These are phyloP conservation scores for Stromatinia cepivora DNA, from an alignment of 2,329 filamentous ascomycete species.

Conservation along the genomic window DNA sequence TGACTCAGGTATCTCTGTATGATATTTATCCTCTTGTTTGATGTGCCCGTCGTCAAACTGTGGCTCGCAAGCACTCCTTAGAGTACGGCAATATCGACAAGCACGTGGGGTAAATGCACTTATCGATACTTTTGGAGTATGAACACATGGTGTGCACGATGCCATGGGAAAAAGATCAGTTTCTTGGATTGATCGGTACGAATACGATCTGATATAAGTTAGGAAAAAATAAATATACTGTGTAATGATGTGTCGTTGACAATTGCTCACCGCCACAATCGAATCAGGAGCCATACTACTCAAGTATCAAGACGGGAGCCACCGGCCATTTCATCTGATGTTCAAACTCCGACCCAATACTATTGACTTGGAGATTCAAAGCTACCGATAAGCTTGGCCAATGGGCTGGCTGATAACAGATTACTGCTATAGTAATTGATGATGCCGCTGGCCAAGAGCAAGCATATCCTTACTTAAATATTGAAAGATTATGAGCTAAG, in stretches of 20 bases:
- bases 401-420: background rate
- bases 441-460: background rate
- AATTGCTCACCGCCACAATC: background rate
- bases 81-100: background rate
- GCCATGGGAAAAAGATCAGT: background rate
- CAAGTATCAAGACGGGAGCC: background rate
- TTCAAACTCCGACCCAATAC: background rate
- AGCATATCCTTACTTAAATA: conserved; percentile 10
- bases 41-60: background rate
- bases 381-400: background rate
- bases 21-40: background rate
- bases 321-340: conserved; percentile 1
- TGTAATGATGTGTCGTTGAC: background rate
- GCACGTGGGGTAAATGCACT: background rate
- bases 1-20: background rate
- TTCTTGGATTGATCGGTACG: background rate
- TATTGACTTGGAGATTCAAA: background rate
- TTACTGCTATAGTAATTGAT: background rate
- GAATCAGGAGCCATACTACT: background rate
- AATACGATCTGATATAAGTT: background rate
- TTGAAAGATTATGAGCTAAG: background rate
- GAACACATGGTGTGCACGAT: background rate
- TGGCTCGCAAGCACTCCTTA: background rate
- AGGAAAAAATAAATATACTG: too few relatives aligned
- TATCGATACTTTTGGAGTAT: background rate